Evolutionary conservation across 2,329 filamentous ascomycete species (phyloP), one percentile per base, ranked within the genome.

Genomic region (Celoporthe dispersa): DNA sequence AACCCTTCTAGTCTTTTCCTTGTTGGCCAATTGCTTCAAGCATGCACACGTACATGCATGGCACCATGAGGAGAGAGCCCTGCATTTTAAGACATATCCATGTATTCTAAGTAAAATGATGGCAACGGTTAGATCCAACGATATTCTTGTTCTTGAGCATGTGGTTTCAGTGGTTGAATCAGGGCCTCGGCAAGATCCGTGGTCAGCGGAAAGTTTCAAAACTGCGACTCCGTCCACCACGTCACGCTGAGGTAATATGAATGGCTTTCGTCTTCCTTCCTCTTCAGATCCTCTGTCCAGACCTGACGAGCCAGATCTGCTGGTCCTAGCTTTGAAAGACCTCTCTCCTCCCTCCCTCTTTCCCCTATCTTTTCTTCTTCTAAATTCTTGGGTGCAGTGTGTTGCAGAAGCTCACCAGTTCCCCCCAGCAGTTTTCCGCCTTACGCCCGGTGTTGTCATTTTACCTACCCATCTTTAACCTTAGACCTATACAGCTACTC

Each of bases 181-280:
- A 37, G 39, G n/a, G 33, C 39, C 60, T 48, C 62, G 41, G 62
- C 41, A 64, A 19, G 25, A 48, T 28, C 37, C 35, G 28, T 31
- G 35, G 35, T 28, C 35, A 25, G 22, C 19, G n/a, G 37, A 37
- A 35, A 28, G 6, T 64, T 41, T 19, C 5, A 62, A 35, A 25
- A 44, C 35, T 59, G 65, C 65, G 65, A 55, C 64, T 33, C 64
- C 57, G 57, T 44, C 48, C 28, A 66, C 35, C 33, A 70, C 68
- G 68, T 60, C 68, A 64, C 60, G 68, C 68, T 71, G 66, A 73
- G 67, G 59, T 64, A 72, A 68, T 59, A 64, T 31, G 60, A 68
- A 72, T 22, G 71, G 53, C 4, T 8, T 44, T 53, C 53, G 37
- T 48, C n/a, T n/a, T 66, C 22, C 28, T 60, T 64, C 41, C 19